Conservation (phyloP, 176 grass and related monocot genomes). For the Chloris gayana region DNA sequence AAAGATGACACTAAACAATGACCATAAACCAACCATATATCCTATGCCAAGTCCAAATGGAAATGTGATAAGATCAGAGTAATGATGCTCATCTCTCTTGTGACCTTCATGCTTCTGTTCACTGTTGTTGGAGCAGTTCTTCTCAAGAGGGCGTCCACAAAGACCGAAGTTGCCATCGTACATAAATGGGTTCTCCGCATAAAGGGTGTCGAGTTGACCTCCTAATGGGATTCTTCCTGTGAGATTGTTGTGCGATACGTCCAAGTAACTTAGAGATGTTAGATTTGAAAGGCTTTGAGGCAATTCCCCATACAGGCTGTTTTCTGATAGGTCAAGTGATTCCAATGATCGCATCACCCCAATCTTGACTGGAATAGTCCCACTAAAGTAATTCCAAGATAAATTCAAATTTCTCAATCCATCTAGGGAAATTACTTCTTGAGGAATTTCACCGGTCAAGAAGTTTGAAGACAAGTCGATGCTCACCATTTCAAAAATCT, state of each 20-base stretch:
- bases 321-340: slow-evolving; percentile 43
- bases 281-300: not conserved
- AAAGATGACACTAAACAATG: no score
- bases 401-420: slow-evolving; percentile 29
- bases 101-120: no score
- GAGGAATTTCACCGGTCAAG: slow-evolving; percentile 26
- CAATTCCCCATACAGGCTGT: slow-evolving; percentile 14
- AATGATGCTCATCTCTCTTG: no score
- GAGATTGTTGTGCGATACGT: not conserved
- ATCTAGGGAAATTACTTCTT: slow-evolving; percentile 19
- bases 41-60: no score
- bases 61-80: no score
- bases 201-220: slow-evolving; percentile 28
- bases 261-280: not conserved
- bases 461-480: slow-evolving; percentile 50
- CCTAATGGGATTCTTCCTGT: not conserved
- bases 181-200: no score
- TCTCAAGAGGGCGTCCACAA: no score
- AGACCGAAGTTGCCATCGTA: no score
- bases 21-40: no score
- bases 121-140: no score
- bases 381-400: slow-evolving; percentile 16
- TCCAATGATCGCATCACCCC: slow-evolving; percentile 31
- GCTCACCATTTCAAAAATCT: not conserved
- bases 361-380: slow-evolving; percentile 20